Evolutionary conservation across 108 stramenopile species (phyloP).

Genomic region (Nitzschia sp.): DNA sequence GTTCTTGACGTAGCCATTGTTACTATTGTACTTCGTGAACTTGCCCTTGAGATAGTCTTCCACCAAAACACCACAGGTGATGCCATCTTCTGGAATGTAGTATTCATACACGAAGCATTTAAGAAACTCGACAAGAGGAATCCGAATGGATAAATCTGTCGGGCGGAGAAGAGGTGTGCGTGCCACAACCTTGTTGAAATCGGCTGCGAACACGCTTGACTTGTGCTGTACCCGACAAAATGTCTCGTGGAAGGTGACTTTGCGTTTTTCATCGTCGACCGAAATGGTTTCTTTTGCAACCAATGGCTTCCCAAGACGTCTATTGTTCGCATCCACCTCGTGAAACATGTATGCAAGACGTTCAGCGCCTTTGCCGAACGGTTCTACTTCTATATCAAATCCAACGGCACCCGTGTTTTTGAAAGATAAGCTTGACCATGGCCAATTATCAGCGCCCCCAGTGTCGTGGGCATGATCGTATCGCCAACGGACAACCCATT

Average conservation of each 20-base stretch:
- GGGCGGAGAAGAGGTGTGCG: slow-evolving; percentile 28
- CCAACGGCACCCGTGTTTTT: background rate
- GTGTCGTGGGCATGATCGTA: background rate
- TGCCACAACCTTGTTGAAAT: slow-evolving; percentile 41
- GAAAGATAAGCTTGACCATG: background rate
- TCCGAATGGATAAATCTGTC: slow-evolving; percentile 1
- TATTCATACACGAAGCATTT: slow-evolving; percentile 49
- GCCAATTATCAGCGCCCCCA: background rate
- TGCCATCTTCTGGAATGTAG: slow-evolving; percentile 30
- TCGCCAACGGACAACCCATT: background rate
- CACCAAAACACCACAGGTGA: slow-evolving; percentile 41
- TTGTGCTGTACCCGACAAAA: slow-evolving; percentile 51
- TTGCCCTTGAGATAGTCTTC: slow-evolving; percentile 55
- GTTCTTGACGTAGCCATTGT: slow-evolving; percentile 33
- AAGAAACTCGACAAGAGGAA: slow-evolving; percentile 41
- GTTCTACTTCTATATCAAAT: slow-evolving; percentile 2
- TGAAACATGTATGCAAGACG: slow-evolving; percentile 52
- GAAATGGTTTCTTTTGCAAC: slow-evolving; percentile 54
- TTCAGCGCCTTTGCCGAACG: slow-evolving; percentile 36
- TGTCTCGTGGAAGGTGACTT: slow-evolving; percentile 40
- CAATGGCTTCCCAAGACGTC: slow-evolving; percentile 42
- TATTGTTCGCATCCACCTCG: slow-evolving; percentile 26
- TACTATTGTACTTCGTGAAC: slow-evolving; percentile 54
- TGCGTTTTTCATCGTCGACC: slow-evolving; percentile 27
- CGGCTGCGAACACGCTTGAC: slow-evolving; percentile 37